Base-by-base conservation (phyloP, 129 eudicot genomes). In the Flaveria trinervia region DNA sequence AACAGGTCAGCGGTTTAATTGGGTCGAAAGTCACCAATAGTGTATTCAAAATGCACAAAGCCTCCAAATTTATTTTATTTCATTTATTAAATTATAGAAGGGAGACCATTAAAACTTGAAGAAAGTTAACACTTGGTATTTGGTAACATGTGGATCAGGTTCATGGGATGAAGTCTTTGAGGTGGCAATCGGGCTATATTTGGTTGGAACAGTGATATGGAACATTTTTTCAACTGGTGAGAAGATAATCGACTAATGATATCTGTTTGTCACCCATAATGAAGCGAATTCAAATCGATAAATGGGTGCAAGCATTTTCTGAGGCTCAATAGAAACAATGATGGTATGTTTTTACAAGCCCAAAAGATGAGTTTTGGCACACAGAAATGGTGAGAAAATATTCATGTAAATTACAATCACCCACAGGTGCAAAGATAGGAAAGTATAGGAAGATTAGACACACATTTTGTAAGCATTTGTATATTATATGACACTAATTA, bases 111-210 rank as follows among this genome's bases (percentile, higher is more conserved):
- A 45, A 45, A 4, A 17, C 3, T 57, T 55, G 50, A 36, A 77
- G 39, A 77, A 69, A 57, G 54, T 55, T 76, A 52, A 79, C 70
- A 56, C 39, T 44, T 60, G 44, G 50, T 74, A 56, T 28, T 44
- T 60, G 44, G 50, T 74, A 66, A 30, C 13, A 68, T 77, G 11
- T 68, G 73, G 68, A 28, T 14, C 98, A 93, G 98, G 98, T 71
- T 90, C 98, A 41, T 93, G 98, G 98, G 98, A 93, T 43, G 86
- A 93, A 51, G 98, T 93, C 30, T 93, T 93, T 52, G 84, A 90
- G 84, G 95, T 93, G 22, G 92, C 98, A 0, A 95, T 93, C n/a
- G 96, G 90, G 26, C 90, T 93, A 43, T 93, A 93, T 72, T 78
- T 93, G 72, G 92, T 84, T 22, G 98, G 98, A 76, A 93, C 98